Percentiles rank a stretch among this genome's conserved stretches.
These are phyloP conservation scores for Leishmania turanica DNA, from an alignment of 208 protist genomes.

Conservation along the genomic window DNA sequence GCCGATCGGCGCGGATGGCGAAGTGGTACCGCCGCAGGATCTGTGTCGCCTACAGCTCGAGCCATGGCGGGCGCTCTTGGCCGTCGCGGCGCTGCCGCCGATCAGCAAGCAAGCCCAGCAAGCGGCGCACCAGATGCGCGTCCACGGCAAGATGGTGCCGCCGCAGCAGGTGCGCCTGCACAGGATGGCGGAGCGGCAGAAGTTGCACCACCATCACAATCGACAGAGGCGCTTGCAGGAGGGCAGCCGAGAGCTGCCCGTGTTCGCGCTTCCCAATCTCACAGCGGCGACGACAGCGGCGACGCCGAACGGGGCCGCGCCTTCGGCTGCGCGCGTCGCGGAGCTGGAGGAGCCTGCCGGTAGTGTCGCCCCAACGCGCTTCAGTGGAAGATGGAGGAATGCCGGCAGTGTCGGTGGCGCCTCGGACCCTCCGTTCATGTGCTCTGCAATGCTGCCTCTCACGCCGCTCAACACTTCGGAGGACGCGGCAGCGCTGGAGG, in stretches of 20 bases:
- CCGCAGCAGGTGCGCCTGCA: constrained; percentile 22
- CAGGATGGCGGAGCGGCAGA: neutral
- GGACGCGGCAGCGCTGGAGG: neutral
- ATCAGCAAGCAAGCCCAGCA: constrained; percentile 23
- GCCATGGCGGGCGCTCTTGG: constrained; percentile 25
- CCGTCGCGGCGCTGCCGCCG: constrained; percentile 13
- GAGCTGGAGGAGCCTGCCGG: neutral
- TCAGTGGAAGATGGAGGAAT: neutral
- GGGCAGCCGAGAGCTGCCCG: neutral
- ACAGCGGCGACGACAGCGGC: neutral
- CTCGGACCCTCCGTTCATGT: neutral
- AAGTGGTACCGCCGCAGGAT: neutral
- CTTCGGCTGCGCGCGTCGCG: neutral
- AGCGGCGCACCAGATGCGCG: constrained; percentile 10
- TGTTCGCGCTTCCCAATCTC: neutral
- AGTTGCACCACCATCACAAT: neutral
- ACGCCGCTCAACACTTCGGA: neutral
- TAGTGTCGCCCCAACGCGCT: neutral
- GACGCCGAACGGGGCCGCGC: neutral
- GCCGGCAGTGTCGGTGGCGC: neutral
- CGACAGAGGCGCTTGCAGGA: no score
- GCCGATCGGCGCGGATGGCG: constrained; percentile 1
- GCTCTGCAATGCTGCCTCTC: constrained; percentile 13
- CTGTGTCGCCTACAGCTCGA: constrained; percentile 23
- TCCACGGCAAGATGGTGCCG: constrained; percentile 3